Evolutionary conservation across 371 early-diverging fungal species (phyloP), one percentile per base, ranked within the genome.

Genomic region (Mucor plumbeus): DNA sequence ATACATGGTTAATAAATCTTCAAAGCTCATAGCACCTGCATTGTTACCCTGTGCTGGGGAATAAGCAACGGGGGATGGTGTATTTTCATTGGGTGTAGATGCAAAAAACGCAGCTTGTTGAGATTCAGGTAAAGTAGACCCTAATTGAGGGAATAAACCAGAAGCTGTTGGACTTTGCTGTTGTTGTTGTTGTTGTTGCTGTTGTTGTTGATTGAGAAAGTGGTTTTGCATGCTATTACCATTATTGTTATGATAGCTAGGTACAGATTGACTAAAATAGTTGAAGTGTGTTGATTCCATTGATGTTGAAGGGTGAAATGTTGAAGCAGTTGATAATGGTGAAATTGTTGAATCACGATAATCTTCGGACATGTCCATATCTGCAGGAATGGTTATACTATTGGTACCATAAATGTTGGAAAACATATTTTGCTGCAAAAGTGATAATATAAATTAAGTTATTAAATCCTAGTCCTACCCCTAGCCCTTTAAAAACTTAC

Each of bases 371-470:
- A 70, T 75, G 26, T 78, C 78, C 60, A 75, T 68, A 64, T 78
- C 78, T 38, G 64, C 78, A 34, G 74, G 72, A 50, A 78, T 78
- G 11, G 78, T 78, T 11, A 78, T 78, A 70, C 78, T 78, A 53
- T 66, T 70, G 17, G 70, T 70, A 39, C 68, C 71, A 62, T 74
- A 64, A 31, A 74, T 59, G 47, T 61, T 64, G 17, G 64, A 36
- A 26, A 68, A 67, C 59, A 68, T 57, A 38, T 63, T 34, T 35
- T 55, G 50, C 50, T 50, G 26, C 26, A 26, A 50, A 8, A 21
- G 5, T 11, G 9, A 50, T 50, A 7, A 21, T 21, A 5, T 50
- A 4, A 50, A 26, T 50, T 7, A 50, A 38, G 5, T 38, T 38
- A 5, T 9, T 11, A 7, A 3, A 38, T 38, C 50, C 21, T 50